Conservation (phyloP, 192 early-diverging fungal species). For the Allomyces javanicus region DNA sequence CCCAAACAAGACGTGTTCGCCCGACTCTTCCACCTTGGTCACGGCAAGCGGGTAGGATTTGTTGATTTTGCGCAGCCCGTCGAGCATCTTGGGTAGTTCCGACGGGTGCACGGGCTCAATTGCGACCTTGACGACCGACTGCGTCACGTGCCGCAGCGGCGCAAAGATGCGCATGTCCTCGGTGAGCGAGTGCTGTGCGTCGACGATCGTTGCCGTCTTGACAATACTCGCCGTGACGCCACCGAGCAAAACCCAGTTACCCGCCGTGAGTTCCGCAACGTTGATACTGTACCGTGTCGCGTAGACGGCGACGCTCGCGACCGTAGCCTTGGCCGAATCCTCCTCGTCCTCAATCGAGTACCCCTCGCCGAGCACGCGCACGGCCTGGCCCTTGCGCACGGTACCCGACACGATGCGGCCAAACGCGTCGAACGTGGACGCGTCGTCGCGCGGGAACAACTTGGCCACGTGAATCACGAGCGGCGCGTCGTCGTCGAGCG, state of each 20-base stretch:
- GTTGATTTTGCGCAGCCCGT: conserved; percentile 86
- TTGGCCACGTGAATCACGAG: conserved; percentile 85
- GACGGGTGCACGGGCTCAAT: conserved; percentile 95
- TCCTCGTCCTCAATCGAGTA: conserved; percentile 88
- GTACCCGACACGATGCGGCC: conserved; percentile 91
- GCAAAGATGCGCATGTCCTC: conserved; percentile 67
- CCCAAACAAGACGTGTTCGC: conserved; percentile 86
- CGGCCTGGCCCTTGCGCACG: conserved; percentile 47
- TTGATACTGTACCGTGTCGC: conserved; percentile 63
- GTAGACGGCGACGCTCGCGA: conserved; percentile 51
- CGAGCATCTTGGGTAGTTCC: conserved; percentile 94
- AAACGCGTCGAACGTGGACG: conserved; percentile 54
- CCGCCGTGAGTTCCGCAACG: conserved; percentile 58
- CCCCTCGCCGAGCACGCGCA: conserved; percentile 80
- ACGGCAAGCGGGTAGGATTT: conserved; percentile 79
- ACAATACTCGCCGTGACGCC: conserved; percentile 85
- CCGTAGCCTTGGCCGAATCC: conserved; percentile 72
- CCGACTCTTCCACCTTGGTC: conserved; percentile 88
- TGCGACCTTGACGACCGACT: conserved; percentile 79
- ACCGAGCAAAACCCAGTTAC: conserved; percentile 71
- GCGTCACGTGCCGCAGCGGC: conserved; percentile 61
- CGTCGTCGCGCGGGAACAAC: conserved; percentile 52
- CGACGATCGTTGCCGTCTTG: conserved; percentile 87
- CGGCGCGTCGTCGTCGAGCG: conserved; percentile 55
- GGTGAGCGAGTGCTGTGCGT: conserved; percentile 23